Percentiles rank a stretch among this genome's conserved stretches.
phyloP scores from a whole-genome alignment of 257 asterid genomes.

The Primulina huaijiensis region DNA sequence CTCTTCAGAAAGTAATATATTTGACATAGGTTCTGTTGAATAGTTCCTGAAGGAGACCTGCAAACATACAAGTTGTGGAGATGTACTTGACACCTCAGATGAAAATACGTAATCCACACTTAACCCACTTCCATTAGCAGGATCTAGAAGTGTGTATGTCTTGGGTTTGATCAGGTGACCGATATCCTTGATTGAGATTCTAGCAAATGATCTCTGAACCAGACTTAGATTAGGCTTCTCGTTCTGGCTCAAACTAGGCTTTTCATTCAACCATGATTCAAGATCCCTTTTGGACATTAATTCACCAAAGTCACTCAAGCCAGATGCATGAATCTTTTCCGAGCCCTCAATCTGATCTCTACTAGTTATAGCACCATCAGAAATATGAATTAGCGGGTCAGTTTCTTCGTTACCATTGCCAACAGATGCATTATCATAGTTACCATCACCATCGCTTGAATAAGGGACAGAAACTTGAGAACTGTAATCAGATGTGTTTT shows the following conservation, averaged over 20 bases:
- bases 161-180: conserved; percentile 70
- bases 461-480: conserved; percentile 56
- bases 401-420: conserved; percentile 42
- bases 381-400: conserved; percentile 62
- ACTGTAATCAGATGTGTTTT: conserved; percentile 65
- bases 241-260: conserved; percentile 47
- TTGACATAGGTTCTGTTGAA: conserved; percentile 64
- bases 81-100: conserved; percentile 65
- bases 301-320: conserved; percentile 55
- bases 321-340: conserved; percentile 37
- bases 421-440: conserved; percentile 41
- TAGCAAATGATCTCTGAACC: conserved; percentile 61
- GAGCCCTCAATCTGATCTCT: conserved; percentile 35
- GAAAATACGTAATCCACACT: conserved; percentile 64
- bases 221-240: conserved; percentile 37
- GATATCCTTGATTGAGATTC: conserved; percentile 83
- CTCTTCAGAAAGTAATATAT: conserved; percentile 62
- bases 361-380: conserved; percentile 56
- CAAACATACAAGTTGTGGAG: conserved; percentile 61
- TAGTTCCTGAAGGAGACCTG: conserved; percentile 60
- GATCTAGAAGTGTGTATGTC: conserved; percentile 59
- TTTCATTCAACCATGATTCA: conserved; percentile 93
- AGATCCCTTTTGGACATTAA: conserved; percentile 70
- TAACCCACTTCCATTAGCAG: conserved; percentile 80
- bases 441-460: conserved; percentile 49